Evolutionary conservation across 768 basidiomycete genomes (phyloP).

Genomic region (Suillus plorans): DNA sequence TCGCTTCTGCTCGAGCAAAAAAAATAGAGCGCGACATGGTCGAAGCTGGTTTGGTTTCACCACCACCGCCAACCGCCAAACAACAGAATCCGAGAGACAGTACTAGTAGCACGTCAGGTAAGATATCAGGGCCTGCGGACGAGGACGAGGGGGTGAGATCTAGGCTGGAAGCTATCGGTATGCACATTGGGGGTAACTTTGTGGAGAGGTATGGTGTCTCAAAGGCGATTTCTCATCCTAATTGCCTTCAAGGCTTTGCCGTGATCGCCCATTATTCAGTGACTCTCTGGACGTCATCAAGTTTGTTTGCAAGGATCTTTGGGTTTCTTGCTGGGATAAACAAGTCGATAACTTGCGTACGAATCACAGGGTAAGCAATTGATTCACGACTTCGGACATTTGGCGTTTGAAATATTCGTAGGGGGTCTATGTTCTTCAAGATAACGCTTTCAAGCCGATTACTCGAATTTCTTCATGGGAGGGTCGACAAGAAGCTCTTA

Average conservation of each 20-base stretch:
- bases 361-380: conserved; percentile 75
- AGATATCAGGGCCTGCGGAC: conserved; percentile 33
- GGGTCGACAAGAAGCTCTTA: conserved; percentile 71
- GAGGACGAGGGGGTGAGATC: conserved; percentile 70
- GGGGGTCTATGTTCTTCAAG: conserved; percentile 94
- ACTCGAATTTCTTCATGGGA: conserved; percentile 79
- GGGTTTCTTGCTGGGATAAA: conserved; percentile 89
- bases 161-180: conserved; percentile 79
- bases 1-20: conserved; percentile 66
- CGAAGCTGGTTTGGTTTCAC: conserved; percentile 70
- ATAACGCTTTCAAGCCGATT: conserved; percentile 87
- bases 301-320: conserved; percentile 96
- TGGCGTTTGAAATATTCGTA: conserved; percentile 25
- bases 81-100: conserved; percentile 34
- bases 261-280: conserved; percentile 69
- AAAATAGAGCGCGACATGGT: conserved; percentile 77
- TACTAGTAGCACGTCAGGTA: conserved; percentile 26
- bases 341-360: conserved; percentile 95
- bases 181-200: conserved; percentile 84
- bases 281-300: conserved; percentile 91
- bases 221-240: not conserved
- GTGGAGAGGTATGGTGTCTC: conserved; percentile 67
- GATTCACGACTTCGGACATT: not conserved
- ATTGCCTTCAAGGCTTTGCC: conserved; percentile 56
- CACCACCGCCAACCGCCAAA: conserved; percentile 45